A percentile compares a stretch with the other conserved stretches of the same genome.
These are phyloP conservation scores for Calamus simplicifolius DNA, from an alignment of 176 grass and related monocot genomes.

Conservation along the genomic window DNA sequence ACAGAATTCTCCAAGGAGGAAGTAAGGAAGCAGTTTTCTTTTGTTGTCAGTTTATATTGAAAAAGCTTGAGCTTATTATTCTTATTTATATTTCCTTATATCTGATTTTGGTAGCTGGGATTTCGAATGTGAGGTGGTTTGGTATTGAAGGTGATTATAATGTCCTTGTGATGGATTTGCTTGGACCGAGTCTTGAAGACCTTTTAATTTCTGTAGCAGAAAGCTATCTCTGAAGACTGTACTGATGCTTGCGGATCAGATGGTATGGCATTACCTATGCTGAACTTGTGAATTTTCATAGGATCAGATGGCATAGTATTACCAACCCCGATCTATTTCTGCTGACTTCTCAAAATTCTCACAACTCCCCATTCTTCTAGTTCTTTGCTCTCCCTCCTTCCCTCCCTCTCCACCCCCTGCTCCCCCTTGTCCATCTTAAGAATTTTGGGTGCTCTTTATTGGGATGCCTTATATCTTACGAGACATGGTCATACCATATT, in stretches of 20 bases:
- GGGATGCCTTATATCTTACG: no score
- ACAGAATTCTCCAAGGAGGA: conserved; percentile 90
- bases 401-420: no score
- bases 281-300: neutral
- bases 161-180: conserved; percentile 94
- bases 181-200: conserved; percentile 92
- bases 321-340: neutral
- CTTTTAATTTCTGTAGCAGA: conserved; percentile 96
- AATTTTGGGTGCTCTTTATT: no score
- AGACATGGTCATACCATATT: no score
- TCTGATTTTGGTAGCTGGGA: conserved; percentile 71
- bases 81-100: conserved; percentile 17
- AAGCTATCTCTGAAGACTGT: conserved; percentile 96
- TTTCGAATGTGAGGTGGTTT: conserved; percentile 88
- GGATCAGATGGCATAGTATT: conserved; percentile 27
- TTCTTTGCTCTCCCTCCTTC: no score
- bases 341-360: no score
- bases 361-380: no score
- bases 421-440: no score
- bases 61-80: neutral
- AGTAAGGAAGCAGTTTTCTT: conserved; percentile 44
- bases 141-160: conserved; percentile 97
- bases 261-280: conserved; percentile 32
- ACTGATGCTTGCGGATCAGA: conserved; percentile 99
- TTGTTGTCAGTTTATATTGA: conserved; percentile 7